Percentiles rank a stretch among this genome's conserved stretches.
Evolutionary conservation across 2,329 filamentous ascomycete species (phyloP).

Genomic region (Xylaria arbuscula): DNA sequence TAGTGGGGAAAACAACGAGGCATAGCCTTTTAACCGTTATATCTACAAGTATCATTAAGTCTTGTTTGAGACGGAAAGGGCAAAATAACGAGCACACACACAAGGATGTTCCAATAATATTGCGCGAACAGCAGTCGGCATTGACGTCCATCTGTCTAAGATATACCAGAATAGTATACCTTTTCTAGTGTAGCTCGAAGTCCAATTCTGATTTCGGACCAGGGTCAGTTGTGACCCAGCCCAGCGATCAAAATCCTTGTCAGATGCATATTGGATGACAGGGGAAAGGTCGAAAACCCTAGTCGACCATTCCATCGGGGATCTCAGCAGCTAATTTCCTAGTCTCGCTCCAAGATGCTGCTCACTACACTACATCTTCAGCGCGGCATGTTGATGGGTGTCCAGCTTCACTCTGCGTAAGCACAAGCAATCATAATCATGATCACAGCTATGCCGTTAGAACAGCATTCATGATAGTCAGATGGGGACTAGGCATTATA

Average conservation of each 20-base stretch:
- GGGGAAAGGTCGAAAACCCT: constrained; percentile 42
- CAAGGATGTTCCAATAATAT: constrained; percentile 15
- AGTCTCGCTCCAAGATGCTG: constrained; percentile 40
- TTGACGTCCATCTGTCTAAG: constrained; percentile 5
- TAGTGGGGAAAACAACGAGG: background rate
- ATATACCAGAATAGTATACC: background rate
- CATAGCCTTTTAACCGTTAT: background rate
- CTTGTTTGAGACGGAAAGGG: too few species aligned
- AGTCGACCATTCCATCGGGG: constrained; percentile 42
- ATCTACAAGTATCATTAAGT: too few species aligned
- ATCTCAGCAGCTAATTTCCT: constrained; percentile 43
- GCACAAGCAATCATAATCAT: constrained; percentile 26
- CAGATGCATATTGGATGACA: constrained; percentile 44
- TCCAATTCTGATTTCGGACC: constrained; percentile 40
- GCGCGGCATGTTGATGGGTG: constrained; percentile 22
- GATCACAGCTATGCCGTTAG: background rate
- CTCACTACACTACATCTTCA: constrained; percentile 17
- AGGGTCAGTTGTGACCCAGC: constrained; percentile 42
- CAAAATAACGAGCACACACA: background rate
- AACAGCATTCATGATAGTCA: background rate
- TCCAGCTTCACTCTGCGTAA: constrained; percentile 39
- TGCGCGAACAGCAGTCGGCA: constrained; percentile 18
- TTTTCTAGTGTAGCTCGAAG: constrained; percentile 16
- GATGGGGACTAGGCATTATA: background rate
- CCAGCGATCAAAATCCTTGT: constrained; percentile 42